Evolutionary conservation across 2,329 filamentous ascomycete genomes (phyloP), one percentile per base, ranked within the genome.

Genomic region (Periconia sp.): DNA sequence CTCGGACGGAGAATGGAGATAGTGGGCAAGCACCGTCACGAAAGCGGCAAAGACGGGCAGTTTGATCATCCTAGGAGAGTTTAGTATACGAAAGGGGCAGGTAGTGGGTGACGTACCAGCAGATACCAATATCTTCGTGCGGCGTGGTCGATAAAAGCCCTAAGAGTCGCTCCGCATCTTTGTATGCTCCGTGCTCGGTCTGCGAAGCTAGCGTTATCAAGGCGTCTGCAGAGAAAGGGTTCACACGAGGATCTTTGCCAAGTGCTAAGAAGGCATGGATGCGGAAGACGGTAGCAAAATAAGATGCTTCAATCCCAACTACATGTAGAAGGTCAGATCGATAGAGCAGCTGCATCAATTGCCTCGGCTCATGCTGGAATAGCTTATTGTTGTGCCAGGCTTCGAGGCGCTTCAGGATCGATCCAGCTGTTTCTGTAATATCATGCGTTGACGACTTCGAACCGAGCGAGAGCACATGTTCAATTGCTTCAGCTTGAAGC

Each of bases 261-360:
- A 58, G 28, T 2, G 34, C 43, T 15, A 49, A 19, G 36, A 58
- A 52, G 6, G 54, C 46, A 15, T 61, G 43, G 8, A 59, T 11
- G 16, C 57, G 48, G 26, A 54, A 60, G 4, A 58, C 50, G 11
- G 56, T 60, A 4, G 56, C 50, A 28, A 64, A 64, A 31, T 61
- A 64, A 5, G 52, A 46, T 11, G 54, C 54, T 33, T 64, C 59
- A 3, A 61, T 38, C 3, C 17, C 25, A 16, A 61, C 36, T 2
- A 46, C 40, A 26, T 64, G 61, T 4, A 52, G 36, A 2, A 64
- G 39, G 30, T 64, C 61, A 6, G 59, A 57, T 8, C 50, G 53
- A 19, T 63, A 64, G 3, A 64, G 47, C 10, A 63, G 26, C 21
- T 61, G 52, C 22, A 52, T 48, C 11, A 63, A 12, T n/a, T 60